phyloP scores from a whole-genome alignment of 2,329 filamentous ascomycete species.

The Ascomycota sp. region DNA sequence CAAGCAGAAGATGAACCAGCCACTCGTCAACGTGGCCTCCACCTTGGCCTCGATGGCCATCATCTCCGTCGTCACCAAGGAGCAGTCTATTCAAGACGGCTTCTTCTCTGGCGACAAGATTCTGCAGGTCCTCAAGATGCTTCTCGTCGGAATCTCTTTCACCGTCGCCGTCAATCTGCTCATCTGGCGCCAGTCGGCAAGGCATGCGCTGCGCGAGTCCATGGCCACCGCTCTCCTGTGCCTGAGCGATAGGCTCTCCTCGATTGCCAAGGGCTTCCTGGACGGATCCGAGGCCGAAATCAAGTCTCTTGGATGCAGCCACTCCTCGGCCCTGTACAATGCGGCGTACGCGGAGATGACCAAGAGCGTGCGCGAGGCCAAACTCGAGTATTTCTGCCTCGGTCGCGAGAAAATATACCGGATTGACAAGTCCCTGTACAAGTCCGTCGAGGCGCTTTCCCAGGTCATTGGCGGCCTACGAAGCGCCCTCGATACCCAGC shows the following conservation, averaged over 20 bases:
- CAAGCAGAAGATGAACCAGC: slow-evolving; percentile 57
- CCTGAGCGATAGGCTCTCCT: slow-evolving; percentile 58
- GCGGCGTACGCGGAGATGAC: slow-evolving; percentile 46
- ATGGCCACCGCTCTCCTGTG: slow-evolving; percentile 51
- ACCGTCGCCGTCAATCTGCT: slow-evolving; percentile 55
- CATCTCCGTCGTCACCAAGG: slow-evolving; percentile 77
- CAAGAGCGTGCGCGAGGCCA: slow-evolving; percentile 62
- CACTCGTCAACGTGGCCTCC: slow-evolving; percentile 63
- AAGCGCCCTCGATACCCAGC: slow-evolving; percentile 76
- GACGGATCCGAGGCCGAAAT: slow-evolving; percentile 64
- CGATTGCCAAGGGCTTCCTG: slow-evolving; percentile 65
- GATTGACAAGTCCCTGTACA: slow-evolving; percentile 57
- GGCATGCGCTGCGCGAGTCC: slow-evolving; percentile 47
- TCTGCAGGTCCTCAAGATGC: slow-evolving; percentile 59
- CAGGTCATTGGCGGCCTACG: slow-evolving; percentile 78
- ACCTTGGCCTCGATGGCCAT: slow-evolving; percentile 73
- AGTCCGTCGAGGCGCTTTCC: slow-evolving; percentile 63
- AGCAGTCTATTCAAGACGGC: slow-evolving; percentile 64
- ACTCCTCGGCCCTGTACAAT: slow-evolving; percentile 40
- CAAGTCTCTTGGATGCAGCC: slow-evolving; percentile 38
- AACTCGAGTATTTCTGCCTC: slow-evolving; percentile 66
- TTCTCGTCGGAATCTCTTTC: slow-evolving; percentile 52
- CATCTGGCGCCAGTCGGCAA: slow-evolving; percentile 58
- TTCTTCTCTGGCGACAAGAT: slow-evolving; percentile 67
- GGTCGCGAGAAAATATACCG: slow-evolving; percentile 61